Conservation (phyloP, 345 rosid genomes). For the Euphorbia lathyris region DNA sequence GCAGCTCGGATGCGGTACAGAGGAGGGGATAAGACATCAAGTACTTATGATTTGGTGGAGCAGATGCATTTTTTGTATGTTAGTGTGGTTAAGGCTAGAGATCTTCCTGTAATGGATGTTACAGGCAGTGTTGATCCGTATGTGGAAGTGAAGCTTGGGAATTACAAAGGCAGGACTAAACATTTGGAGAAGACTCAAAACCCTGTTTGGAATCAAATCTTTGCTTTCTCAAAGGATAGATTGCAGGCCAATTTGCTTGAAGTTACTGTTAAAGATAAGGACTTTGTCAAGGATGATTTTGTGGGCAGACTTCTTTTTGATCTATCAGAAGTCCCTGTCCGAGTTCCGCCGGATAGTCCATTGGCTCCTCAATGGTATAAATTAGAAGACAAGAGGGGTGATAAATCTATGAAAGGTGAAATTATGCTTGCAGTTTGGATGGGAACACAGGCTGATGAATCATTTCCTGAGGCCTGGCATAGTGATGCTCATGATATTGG, state of each 20-base stretch:
- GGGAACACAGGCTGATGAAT: constrained; percentile 38
- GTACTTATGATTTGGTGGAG: constrained; percentile 35
- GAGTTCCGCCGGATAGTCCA: constrained; percentile 35
- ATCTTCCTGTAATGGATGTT: constrained; percentile 34
- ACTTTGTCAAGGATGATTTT: constrained; percentile 33
- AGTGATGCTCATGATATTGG: constrained; percentile 33
- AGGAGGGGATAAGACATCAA: constrained; percentile 27
- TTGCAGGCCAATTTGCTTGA: constrained; percentile 33
- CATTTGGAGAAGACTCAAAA: constrained; percentile 26
- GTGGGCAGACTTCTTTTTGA: constrained; percentile 24
- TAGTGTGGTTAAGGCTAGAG: constrained; percentile 30
- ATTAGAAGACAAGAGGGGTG: constrained; percentile 25
- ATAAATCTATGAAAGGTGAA: constrained; percentile 15
- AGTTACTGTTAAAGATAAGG: constrained; percentile 32
- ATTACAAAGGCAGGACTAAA: constrained; percentile 30
- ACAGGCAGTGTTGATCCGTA: constrained; percentile 35
- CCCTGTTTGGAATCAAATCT: constrained; percentile 29
- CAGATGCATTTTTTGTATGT: constrained; percentile 31
- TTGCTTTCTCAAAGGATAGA: constrained; percentile 31
- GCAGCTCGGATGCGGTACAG: constrained; percentile 41
- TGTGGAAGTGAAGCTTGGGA: constrained; percentile 35
- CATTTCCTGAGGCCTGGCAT: constrained; percentile 37
- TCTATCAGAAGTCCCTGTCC: constrained; percentile 25
- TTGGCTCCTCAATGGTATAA: constrained; percentile 36
- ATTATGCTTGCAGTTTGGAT: constrained; percentile 35